Percentiles rank a stretch among this genome's conserved stretches.
Conservation (phyloP, 306 rosid genomes). For the Arachis hypogaea region DNA sequence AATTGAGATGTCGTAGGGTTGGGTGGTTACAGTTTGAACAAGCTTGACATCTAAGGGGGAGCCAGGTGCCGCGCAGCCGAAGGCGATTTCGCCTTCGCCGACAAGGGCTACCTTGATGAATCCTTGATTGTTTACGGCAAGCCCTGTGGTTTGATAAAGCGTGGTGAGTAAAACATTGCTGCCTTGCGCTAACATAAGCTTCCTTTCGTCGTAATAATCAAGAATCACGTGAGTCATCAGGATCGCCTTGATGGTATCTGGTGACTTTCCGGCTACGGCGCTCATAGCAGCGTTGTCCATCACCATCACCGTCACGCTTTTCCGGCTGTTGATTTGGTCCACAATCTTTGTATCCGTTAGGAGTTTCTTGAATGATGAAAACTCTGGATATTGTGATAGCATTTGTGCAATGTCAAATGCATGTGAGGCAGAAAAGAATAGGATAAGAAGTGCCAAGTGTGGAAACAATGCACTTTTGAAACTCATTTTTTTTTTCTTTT, state of each 20-base stretch:
- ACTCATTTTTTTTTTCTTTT: constrained; percentile 43
- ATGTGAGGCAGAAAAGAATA: constrained; percentile 33
- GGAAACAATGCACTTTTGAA: constrained; percentile 43
- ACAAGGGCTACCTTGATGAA: constrained; percentile 40
- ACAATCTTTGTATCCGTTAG: constrained; percentile 56
- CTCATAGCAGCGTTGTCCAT: constrained; percentile 36
- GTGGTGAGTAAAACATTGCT: constrained; percentile 46
- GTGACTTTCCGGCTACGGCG: constrained; percentile 43
- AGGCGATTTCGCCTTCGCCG: constrained; percentile 55
- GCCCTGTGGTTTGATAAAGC: constrained; percentile 60
- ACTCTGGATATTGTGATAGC: constrained; percentile 43
- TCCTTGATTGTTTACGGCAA: constrained; percentile 49
- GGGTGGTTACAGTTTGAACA: constrained; percentile 39
- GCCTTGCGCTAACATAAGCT: constrained; percentile 37
- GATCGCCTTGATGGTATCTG: constrained; percentile 43
- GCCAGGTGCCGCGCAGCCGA: constrained; percentile 52
- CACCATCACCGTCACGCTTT: constrained; percentile 61
- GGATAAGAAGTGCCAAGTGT: constrained; percentile 41
- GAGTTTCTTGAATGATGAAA: constrained; percentile 45
- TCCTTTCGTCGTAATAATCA: constrained; percentile 61
- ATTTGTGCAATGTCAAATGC: constrained; percentile 60
- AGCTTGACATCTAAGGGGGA: constrained; percentile 34
- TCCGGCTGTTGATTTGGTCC: constrained; percentile 49
- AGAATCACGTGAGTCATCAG: constrained; percentile 56
- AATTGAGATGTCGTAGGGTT: constrained; percentile 64